Conservation (phyloP, 176 grass and related monocot species). For the Rhipidocladum racemiflorum region DNA sequence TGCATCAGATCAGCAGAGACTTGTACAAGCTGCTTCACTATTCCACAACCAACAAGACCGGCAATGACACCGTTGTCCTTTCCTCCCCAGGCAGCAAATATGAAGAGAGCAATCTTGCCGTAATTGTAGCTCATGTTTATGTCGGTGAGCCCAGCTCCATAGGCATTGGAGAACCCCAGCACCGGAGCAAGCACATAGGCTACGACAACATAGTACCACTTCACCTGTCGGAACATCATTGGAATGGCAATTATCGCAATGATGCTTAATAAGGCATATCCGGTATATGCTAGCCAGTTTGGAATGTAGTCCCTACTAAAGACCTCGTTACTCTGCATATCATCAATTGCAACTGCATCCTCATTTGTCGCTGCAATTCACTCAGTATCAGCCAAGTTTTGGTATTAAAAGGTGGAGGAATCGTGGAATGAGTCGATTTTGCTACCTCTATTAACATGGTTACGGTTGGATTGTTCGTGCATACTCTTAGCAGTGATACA, state of each 20-base stretch:
- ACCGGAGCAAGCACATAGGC: slow-evolving; percentile 70
- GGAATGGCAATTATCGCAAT: slow-evolving; percentile 42
- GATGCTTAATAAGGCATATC: slow-evolving; percentile 55
- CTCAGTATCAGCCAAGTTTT: neutral
- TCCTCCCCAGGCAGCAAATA: slow-evolving; percentile 69
- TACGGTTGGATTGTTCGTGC: slow-evolving; percentile 33
- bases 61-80: slow-evolving; percentile 67
- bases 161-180: slow-evolving; percentile 88
- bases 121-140: slow-evolving; percentile 96
- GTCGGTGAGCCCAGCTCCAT: slow-evolving; percentile 76
- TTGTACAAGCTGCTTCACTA: slow-evolving; percentile 71
- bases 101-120: slow-evolving; percentile 78
- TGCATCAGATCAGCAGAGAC: slow-evolving; percentile 89
- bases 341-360: slow-evolving; percentile 29
- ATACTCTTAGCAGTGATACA: slow-evolving; percentile 50
- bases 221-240: slow-evolving; percentile 63
- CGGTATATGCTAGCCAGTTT: slow-evolving; percentile 55
- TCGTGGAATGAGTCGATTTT: neutral
- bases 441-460: slow-evolving; percentile 39
- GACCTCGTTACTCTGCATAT: slow-evolving; percentile 50
- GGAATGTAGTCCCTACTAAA: slow-evolving; percentile 62
- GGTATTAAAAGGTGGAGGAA: neutral
- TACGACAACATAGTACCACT: slow-evolving; percentile 82
- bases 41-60: slow-evolving; percentile 62
- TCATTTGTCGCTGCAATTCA: slow-evolving; percentile 40